Evolutionary conservation across 192 early-diverging fungal genomes (phyloP).

Genomic region (Backusella sp.): DNA sequence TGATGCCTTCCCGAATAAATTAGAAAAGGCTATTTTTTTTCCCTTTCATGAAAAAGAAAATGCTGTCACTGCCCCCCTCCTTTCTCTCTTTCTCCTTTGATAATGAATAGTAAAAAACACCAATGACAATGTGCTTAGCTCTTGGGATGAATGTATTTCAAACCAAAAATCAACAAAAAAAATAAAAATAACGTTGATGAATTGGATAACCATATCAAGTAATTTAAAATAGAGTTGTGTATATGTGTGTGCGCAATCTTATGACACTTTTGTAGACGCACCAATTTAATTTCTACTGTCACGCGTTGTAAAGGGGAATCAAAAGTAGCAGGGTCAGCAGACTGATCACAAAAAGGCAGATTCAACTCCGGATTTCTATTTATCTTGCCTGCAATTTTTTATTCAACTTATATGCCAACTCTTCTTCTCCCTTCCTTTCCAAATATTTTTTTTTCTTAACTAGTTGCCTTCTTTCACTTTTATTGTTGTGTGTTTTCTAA

Average conservation of each 20-base stretch:
- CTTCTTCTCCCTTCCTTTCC: neutral
- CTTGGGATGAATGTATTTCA: neutral
- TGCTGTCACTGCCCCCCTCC: neutral
- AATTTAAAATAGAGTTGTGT: neutral
- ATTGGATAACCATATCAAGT: neutral
- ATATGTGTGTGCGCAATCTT: slow-evolving; percentile 3
- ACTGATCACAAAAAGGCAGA: slow-evolving; percentile 8
- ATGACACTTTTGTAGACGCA: slow-evolving; percentile 5
- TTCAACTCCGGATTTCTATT: slow-evolving; percentile 10
- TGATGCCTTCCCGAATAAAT: neutral
- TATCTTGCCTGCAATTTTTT: neutral
- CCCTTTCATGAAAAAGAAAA: neutral
- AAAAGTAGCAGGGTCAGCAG: slow-evolving; percentile 6
- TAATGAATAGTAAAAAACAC: neutral
- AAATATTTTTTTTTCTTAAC: neutral
- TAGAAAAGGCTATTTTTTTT: neutral
- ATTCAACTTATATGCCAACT: neutral
- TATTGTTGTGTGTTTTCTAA: neutral
- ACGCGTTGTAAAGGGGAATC: slow-evolving; percentile 10
- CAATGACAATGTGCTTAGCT: neutral
- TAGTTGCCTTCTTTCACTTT: neutral
- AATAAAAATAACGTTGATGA: neutral
- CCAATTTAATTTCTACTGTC: slow-evolving; percentile 8
- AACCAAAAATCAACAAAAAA: neutral
- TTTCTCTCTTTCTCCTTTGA: neutral